phyloP scores from a whole-genome alignment of 768 basidiomycete species.

The Gelatoporia subvermispora region DNA sequence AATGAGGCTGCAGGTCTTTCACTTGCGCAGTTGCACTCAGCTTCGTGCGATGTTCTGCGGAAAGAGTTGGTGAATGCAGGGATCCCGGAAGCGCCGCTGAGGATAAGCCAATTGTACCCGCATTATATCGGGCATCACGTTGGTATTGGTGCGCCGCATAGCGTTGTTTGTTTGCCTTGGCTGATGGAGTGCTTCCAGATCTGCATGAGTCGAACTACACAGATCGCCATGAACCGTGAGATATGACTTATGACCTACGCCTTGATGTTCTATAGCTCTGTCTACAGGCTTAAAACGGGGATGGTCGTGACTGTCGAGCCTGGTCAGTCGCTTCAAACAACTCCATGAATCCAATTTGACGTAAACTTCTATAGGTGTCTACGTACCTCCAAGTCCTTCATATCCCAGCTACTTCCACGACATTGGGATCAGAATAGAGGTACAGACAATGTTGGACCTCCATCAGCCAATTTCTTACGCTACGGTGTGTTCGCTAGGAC shows the following conservation, averaged over 20 bases:
- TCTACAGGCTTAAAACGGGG: slow-evolving; percentile 61
- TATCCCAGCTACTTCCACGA: slow-evolving; percentile 91
- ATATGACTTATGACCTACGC: slow-evolving; percentile 1
- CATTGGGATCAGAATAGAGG: slow-evolving; percentile 90
- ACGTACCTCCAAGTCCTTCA: slow-evolving; percentile 73
- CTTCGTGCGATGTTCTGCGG: slow-evolving; percentile 61
- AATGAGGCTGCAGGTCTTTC: slow-evolving; percentile 51
- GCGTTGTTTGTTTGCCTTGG: background rate
- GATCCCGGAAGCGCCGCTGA: slow-evolving; percentile 5
- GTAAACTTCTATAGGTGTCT: slow-evolving; percentile 50
- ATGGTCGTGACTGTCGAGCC: slow-evolving; percentile 95
- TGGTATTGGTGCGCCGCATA: slow-evolving; percentile 62
- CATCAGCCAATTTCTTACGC: too few relatives aligned
- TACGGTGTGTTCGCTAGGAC: slow-evolving; percentile 37
- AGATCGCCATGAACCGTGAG: slow-evolving; percentile 51
- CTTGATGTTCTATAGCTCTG: background rate
- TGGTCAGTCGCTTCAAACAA: slow-evolving; percentile 35
- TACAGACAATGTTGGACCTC: slow-evolving; percentile 19
- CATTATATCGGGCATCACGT: slow-evolving; percentile 92
- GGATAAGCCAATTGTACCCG: slow-evolving; percentile 79
- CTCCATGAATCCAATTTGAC: background rate
- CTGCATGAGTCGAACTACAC: slow-evolving; percentile 78
- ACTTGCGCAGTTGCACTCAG: slow-evolving; percentile 73
- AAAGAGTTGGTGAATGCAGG: slow-evolving; percentile 55
- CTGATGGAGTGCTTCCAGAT: slow-evolving; percentile 40